Conservation (phyloP, 2,329 filamentous ascomycete genomes). For the Piedraia hortae region DNA sequence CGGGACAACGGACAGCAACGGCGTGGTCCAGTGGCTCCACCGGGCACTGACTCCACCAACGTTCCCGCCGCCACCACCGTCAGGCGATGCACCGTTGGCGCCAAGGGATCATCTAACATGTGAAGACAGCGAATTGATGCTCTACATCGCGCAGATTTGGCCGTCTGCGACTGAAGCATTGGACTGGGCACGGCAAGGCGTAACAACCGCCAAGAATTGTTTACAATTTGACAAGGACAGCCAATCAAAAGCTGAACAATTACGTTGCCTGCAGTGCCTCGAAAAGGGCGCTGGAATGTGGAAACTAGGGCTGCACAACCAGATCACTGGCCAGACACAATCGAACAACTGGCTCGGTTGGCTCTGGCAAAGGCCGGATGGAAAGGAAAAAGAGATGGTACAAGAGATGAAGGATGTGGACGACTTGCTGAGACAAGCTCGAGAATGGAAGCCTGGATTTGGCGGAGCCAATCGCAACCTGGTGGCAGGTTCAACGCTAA, state of each 20-base stretch:
- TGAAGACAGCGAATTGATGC: conserved; percentile 61
- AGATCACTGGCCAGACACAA: too few relatives aligned
- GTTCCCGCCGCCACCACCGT: conserved; percentile 43
- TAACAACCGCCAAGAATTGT: conserved; percentile 43
- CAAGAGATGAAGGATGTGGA: too few relatives aligned
- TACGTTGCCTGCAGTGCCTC: conserved; percentile 51
- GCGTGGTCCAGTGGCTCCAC: conserved; percentile 4
- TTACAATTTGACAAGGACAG: conserved; percentile 4
- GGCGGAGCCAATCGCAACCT: too few relatives aligned
- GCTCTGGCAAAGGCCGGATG: too few relatives aligned
- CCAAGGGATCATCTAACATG: too few relatives aligned
- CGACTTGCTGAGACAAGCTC: too few relatives aligned
- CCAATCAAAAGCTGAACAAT: conserved; percentile 14
- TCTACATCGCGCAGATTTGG: conserved; percentile 77
- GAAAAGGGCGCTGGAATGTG: too few relatives aligned
- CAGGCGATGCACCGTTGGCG: conserved; percentile 37
- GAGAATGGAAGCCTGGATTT: too few relatives aligned
- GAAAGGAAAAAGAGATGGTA: too few relatives aligned
- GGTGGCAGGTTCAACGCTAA: too few relatives aligned
- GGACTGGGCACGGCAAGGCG: conserved; percentile 70
- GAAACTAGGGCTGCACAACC: too few relatives aligned
- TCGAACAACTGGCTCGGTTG: too few relatives aligned
- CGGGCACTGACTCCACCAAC: conserved; percentile 12
- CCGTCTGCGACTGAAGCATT: conserved; percentile 33
- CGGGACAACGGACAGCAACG: conserved; percentile 5